Evolutionary conservation across 1,284 basidiomycete genomes (phyloP), one percentile per base, ranked within the genome.

Genomic region (Rugosomyces carneus): DNA sequence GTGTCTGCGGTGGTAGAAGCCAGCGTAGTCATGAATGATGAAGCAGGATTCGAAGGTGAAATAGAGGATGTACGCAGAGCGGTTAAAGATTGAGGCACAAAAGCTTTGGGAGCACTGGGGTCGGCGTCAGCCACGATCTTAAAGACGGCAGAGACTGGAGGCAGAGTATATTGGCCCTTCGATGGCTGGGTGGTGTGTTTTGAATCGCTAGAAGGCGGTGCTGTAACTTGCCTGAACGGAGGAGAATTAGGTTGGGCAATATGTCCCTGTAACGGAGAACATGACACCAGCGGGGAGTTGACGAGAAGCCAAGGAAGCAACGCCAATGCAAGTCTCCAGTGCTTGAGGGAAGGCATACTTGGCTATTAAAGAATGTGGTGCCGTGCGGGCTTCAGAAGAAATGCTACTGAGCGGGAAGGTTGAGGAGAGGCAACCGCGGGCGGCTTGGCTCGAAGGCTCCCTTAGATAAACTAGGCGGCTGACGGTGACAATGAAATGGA

Each of bases 331-430:
- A 35, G 41, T n/a, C 31, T 36, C 16, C 40, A 21, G 27, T 40
- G 26, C 11, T 37, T 40, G 16, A 20, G 29, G 10, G 34, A 44
- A 27, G 26, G 21, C 49, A 53, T 51, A 20, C 7, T 40, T 26
- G 40, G 27, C 10, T 5, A 16, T 38, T 19, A 56, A 52, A 5
- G 54, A 56, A 37, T 44, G 54, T 56, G 52, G 42, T 49, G 54
- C 54, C 49, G 50, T 51, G 53, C 46, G 41, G 45, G 53, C 53
- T 41, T 51, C 15, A 26, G 45, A 21, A 19, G n/a, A n/a, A n/a
- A n/a, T n/a, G n/a, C n/a, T n/a, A n/a, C n/a, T n/a, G n/a, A 11
- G 26, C 5, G 20, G 1, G 4, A 26, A 13, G 29, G 37, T 18
- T 9, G 40, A 37, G 40, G 40, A 31, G 10, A 36, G 37, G 16